Evolutionary conservation across 2,329 filamentous ascomycete species (phyloP), one percentile per base, ranked within the genome.

Genomic region (Lasiodiplodia sp.): DNA sequence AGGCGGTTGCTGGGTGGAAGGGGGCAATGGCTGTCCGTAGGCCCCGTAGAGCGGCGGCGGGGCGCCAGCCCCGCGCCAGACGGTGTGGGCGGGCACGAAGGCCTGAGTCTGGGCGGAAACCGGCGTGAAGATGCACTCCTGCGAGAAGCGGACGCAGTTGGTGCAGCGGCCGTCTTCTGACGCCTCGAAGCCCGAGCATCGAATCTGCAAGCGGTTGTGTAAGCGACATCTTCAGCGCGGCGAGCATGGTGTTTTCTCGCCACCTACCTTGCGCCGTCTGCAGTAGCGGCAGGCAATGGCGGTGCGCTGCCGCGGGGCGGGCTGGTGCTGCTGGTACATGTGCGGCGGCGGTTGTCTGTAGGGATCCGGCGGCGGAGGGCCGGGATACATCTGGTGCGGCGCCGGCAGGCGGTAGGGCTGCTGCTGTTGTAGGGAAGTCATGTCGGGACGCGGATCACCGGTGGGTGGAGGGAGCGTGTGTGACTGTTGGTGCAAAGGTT

Each of bases 91-190:
- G 8, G 90, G 90, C 40, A 92, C 90, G 75, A 92, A 92, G 12
- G 91, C 90, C 78, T 92, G 90, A 10, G 89, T 88, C 79, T 92
- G 90, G 12, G 89, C 90, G 3, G 89, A 92, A 28, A 93, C 90
- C 2, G 91, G 90, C 1, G 90, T 92, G 79, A 93, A 93, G 79
- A 93, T 88, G 80, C 91, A 93, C 76, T 92, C 89, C 79, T 92
- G 90, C 72, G 90, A 90, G 81, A 92, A 93, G 58, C 90, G 85
- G 71, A 89, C 84, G 76, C 90, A 93, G 78, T 92, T 92, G 75
- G 85, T 87, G 82, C 90, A 93, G 70, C 89, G 87, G 69, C 91
- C 91, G 78, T 92, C 89, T 49, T 89, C 87, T 49, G 89, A 91
- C 68, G 86, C 87, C 74, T 92, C 90, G 76, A 92, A 93, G 34